Evolutionary conservation across 148 eudicot species (phyloP).

Genomic region (Gaultheria prostrata): DNA sequence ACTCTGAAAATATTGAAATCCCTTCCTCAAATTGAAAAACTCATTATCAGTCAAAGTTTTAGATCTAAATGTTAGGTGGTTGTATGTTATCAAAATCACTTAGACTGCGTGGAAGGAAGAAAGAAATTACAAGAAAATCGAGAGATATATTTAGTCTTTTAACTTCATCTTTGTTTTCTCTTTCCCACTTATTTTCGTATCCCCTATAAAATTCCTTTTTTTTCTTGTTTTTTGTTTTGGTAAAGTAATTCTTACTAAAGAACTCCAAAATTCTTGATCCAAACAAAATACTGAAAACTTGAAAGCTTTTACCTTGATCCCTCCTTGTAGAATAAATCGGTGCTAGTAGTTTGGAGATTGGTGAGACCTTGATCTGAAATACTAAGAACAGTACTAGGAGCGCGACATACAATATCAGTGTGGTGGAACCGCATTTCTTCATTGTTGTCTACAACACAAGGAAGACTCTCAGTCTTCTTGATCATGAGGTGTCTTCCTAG

Average conservation of each 20-base stretch:
- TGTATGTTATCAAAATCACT: not conserved
- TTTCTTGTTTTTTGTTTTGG: too few relatives aligned
- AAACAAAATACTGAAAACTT: not conserved
- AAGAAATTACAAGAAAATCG: not conserved
- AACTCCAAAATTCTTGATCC: not conserved
- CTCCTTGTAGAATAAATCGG: not conserved
- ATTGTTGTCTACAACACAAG: conserved; percentile 7
- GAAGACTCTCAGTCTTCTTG: not conserved
- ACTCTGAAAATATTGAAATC: not conserved
- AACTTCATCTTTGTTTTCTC: not conserved
- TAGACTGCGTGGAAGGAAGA: not conserved
- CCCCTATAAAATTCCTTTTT: not conserved
- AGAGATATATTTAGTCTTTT: not conserved
- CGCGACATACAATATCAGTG: not conserved
- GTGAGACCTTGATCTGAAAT: conserved; percentile 17
- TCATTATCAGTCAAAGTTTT: not conserved
- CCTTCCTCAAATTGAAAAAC: not conserved
- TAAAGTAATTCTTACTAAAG: too few relatives aligned
- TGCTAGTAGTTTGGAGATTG: conserved; percentile 12
- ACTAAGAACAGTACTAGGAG: conserved; percentile 13
- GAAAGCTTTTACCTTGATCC: conserved; percentile 14
- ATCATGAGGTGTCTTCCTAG: not conserved
- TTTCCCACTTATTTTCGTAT: not conserved
- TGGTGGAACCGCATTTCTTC: conserved; percentile 19
- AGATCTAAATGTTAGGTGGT: not conserved